Base-by-base conservation (phyloP, 345 rosid genomes). In the Acer campestre region DNA sequence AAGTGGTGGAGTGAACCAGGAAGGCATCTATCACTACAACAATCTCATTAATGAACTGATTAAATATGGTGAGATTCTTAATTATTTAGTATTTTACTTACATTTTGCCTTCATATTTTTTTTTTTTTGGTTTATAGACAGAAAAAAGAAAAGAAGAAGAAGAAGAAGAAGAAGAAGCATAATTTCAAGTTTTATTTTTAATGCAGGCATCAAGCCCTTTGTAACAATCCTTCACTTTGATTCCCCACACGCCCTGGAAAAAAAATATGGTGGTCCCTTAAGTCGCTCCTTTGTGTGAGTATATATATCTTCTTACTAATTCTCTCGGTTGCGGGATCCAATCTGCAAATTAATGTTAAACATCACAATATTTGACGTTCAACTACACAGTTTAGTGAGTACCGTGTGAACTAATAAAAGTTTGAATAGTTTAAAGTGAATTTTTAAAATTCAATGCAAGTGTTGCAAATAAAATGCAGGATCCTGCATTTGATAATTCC, bases 151-250 rank as follows among this genome's bases (percentile, higher is more conserved):
- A 42, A 42, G 8, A 8, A 4, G n/a, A n/a, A n/a, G n/a, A n/a
- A n/a, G n/a, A 42, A 3, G 5, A 49, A 49, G 14, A 56, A 2
- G 17, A 61, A n/a, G 38, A 3, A 2, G 3, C 16, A 3, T 13
- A 49, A 4, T 12, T 49, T 53, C 58, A 53, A 4, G 58, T 5
- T 53, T 14, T 16, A 17, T 42, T 18, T 18, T 17, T 13, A 67
- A 23, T 75, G 11, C 44, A 86, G 89, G 78, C 67, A 84, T 88
- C 80, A 78, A 48, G 68, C 91, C 88, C 5, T 75, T 80, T 67
- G 88, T 77, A 44, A 86, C 88, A 56, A 8, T 88, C 3, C 8
- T 83, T 11, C 91, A 88, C 75, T 79, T 80, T 51, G 91, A 88
- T 74, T 67, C 9, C 12, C 89, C 91, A 8, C 85, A 85, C 75